Evolutionary conservation across 257 asterid species (phyloP), one percentile per base, ranked within the genome.

Genomic region (Solanum ahanhuiri): DNA sequence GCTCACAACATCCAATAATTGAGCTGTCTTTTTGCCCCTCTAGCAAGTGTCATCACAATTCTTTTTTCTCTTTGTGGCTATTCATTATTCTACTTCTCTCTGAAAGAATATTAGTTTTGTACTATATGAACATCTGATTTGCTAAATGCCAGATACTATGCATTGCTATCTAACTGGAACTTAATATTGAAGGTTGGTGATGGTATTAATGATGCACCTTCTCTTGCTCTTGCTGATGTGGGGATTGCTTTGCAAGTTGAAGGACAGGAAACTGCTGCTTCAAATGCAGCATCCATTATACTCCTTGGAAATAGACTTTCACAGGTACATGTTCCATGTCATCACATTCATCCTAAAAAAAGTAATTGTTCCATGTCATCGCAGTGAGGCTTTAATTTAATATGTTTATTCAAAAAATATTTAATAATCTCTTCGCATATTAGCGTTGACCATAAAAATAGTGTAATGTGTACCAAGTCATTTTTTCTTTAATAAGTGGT

Each of bases 181-280:
- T 77, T 77, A 37, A 23, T 77, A 43, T 35, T 86, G 82, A 93
- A 95, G 99, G 99, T 96, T 91, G 99, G 99, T 10, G 99, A 96
- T 92, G 99, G 99, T 75, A 96, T 96, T 83, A 96, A 96, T 48
- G 98, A 96, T 86, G 98, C 99, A 71, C 99, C 99, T 25, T 95
- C 99, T 88, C 94, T 96, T 89, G 99, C 98, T 17, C 95, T 94
- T 86, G 98, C 99, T 88, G 98, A 96, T 87, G 98, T 96, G 45
- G 99, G 99, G 70, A 95, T 95, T 86, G 98, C 98, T 86, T 86
- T 96, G 93, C 99, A 91, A 95, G 91, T 90, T 82, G 98, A 95
- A 89, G 98, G 94, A 84, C 98, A 96, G 90, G 99, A 96, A 92
- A 96, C 94, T 89, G 98, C 99, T 81, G 99, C 99, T 60, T 96